Base-by-base conservation (phyloP, 805 yeast species). In the Lipomyces orientalis region DNA sequence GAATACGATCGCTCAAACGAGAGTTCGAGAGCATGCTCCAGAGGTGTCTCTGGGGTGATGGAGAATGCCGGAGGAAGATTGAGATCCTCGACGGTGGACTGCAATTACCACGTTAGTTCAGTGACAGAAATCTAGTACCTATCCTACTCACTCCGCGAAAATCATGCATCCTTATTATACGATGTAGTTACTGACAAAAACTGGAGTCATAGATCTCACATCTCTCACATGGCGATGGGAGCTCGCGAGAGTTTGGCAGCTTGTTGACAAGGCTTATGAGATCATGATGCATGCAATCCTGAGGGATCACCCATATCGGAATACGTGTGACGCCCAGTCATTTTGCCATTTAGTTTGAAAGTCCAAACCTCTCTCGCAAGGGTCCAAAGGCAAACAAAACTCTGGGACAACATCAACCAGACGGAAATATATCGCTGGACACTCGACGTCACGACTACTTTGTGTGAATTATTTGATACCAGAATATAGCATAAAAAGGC, bases 81-180 rank as follows among this genome's bases (percentile, higher is more conserved):
- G 67, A 86, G 80, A 71, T 86, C 89, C 74, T 86, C 89, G 6
- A 86, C 82, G 1, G 87, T 84, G 12, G 89, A 88, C 72, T 80
- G 22, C 10, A 8, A 5, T 43, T 16, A 43, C n/a, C 16, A 0
- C 8, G 22, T 43, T 43, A 43, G 22, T 16, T 9, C 8, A 9
- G 4, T 7, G 12, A 51, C 56, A 19, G 19, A 12, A 29, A 33
- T 10, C 66, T 59, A 9, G 7, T 10, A 14, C 12, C 14, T 6
- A 10, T 19, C 10, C 10, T 35, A 57, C 46, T 37, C 34, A 64
- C 67, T 31, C 67, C 67, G 25, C 67, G 64, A 56, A 60, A 64
- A 19, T 64, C 67, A 39, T 57, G 64, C 67, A 64, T 64, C 10
- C 6, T 52, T 56, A 25, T 19, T 16, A 19, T 56, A 14, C 34